Base-by-base conservation (phyloP, 805 yeast genomes). In the Naumovozyma castellii region DNA sequence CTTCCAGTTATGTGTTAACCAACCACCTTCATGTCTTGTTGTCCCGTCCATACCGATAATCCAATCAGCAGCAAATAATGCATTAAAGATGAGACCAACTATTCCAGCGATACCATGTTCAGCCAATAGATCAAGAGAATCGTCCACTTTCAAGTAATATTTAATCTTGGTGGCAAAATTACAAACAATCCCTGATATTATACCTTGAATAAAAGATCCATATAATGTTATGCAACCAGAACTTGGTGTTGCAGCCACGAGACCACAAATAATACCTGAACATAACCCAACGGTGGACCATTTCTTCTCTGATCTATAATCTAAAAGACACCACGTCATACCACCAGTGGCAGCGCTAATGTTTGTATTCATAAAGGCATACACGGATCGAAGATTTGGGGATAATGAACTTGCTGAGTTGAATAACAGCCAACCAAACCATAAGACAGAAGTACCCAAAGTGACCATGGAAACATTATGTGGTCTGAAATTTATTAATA, bases 71-170 rank as follows among this genome's bases (percentile, higher is more conserved):
- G 84, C 97, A 57, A 92, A 88, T 1, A 90, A 57, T 0, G 84
- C 96, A 57, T 86, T 87, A 67, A 86, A 87, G n/a, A 90, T 42
- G 36, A 88, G 69, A 0, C 98, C 97, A 35, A 90, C 72, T 35
- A 88, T 72, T 25, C 98, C 98, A 0, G 97, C 97, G 51, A 90
- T 72, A 37, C 96, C 97, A 79, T 90, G 98, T 76, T 90, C 97
- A n/a, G 97, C 97, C 59, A 90, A 72, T 38, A 87, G 78, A 80
- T 92, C 97, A 51, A 92, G 67, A 2, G 96, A 80, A 65, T 90
- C 98, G 61, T 92, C 97, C 38, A 90, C 87, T 43, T 73, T 72
- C 35, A 83, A 66, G 46, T 84, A 64, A 57, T 82, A 84, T 64
- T 90, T 90, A 59, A 90, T 66, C 54, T 86, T 84, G 35, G 97